These are phyloP conservation scores for Cenococcum geophilum DNA, from an alignment of 495 filamentous ascomycete genomes.

Conservation along the genomic window DNA sequence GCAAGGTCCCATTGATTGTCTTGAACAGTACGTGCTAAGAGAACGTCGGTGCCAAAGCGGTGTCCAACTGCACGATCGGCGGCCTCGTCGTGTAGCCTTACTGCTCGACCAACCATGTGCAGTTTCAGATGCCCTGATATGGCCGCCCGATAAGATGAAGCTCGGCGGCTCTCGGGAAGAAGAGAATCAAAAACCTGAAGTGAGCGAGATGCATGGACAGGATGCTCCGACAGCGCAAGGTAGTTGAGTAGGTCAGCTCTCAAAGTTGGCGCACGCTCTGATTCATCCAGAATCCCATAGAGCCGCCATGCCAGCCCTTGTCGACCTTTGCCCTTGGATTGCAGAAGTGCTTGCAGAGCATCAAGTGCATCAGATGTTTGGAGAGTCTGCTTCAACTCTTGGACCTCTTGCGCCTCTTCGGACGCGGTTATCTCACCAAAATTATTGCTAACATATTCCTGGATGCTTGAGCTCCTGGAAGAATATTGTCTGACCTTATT, in stretches of 20 bases:
- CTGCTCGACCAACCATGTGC: slow-evolving; percentile 22
- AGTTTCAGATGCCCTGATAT: slow-evolving; percentile 24
- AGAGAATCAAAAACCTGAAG: slow-evolving; percentile 23
- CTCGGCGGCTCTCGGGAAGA: slow-evolving; percentile 10
- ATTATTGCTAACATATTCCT: not conserved
- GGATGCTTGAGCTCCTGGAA: not conserved
- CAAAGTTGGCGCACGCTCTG: slow-evolving; percentile 21
- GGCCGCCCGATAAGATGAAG: slow-evolving; percentile 26
- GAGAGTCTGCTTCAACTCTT: slow-evolving; percentile 16
- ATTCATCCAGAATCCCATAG: slow-evolving; percentile 10
- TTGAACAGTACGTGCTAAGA: slow-evolving; percentile 24
- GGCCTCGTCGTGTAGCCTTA: slow-evolving; percentile 25
- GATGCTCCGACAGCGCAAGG: slow-evolving; percentile 17
- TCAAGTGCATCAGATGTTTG: slow-evolving; percentile 7
- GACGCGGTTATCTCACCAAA: not conserved
- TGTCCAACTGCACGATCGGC: slow-evolving; percentile 5
- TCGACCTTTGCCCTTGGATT: slow-evolving; percentile 3
- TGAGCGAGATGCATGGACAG: slow-evolving; percentile 13
- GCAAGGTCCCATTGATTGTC: slow-evolving; percentile 28
- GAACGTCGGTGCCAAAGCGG: slow-evolving; percentile 19
- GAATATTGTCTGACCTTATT: slow-evolving; percentile 18
- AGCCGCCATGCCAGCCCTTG: slow-evolving; percentile 23
- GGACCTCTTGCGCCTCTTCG: not conserved
- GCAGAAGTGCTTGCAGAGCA: slow-evolving; percentile 14
- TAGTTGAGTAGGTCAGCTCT: slow-evolving; percentile 32